Evolutionary conservation across 257 asterid genomes (phyloP), one percentile per base, ranked within the genome.

Genomic region (Striga asiatica): DNA sequence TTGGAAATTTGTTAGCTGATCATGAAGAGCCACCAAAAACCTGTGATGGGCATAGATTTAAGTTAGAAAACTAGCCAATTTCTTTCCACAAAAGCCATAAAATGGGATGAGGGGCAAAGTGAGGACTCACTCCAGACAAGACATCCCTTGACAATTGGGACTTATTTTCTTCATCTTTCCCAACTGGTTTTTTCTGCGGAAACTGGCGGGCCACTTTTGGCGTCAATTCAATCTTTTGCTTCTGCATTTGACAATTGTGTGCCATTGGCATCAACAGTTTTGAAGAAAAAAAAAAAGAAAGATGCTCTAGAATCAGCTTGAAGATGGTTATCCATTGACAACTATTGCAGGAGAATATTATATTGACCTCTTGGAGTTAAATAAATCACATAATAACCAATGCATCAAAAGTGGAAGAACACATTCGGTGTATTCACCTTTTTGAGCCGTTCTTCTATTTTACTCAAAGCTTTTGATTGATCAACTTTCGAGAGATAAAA

Each of bases 401-500:
- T 39, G 35, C 51, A 13, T 29, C 31, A 37, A 37, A 45, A 32
- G 8, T 7, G 16, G 39, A 22, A 37, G 22, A 21, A 42, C 9
- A 39, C 57, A 32, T 6, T 32, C 38, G 34, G 22, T 22, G 29
- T 32, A 43, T 37, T 57, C 53, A 92, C 97, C 94, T 92, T 92
- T 78, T 72, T 92, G 35, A 84, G 46, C 18, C 95, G 81, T 68
- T 81, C 93, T 69, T 72, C 88, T 39, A 82, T 81, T 61, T 78
- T 77, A 58, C 54, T 70, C 49, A 74, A 49, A n/a, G 94, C 83
- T 56, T 41, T 75, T 8, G 95, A 76, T 58, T 92, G 88, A 57
- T 84, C 97, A 50, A 81, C 88, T 71, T 78, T 89, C 4, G 85
- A 65, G 54, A 92, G 83, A 62, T 88, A 88, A 65, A 79, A 79